Evolutionary conservation across 106 monocot species (phyloP), one percentile per base, ranked within the genome.

Genomic region (Dendrobium nobile): DNA sequence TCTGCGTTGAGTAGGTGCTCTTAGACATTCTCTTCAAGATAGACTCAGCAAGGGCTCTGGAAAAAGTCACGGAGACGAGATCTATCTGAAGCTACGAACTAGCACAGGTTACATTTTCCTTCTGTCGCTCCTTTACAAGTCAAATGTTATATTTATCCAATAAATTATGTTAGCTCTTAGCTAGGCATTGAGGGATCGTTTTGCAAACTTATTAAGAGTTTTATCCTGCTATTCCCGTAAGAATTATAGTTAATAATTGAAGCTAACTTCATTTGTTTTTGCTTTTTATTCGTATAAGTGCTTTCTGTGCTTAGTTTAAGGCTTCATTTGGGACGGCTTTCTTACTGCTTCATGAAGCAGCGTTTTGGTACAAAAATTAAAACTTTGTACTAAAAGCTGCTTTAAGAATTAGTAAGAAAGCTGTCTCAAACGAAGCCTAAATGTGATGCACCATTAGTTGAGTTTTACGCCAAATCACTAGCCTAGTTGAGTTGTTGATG

Each of bases 11-110:
- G 27, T 73, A 96, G 96, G 96, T 90, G 92, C 92, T 41, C 88
- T 96, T 41, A 90, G 96, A 70, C 93, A 92, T 83, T 96, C 96
- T 56, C 87, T 96, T 67, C 96, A 96, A 72, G 96, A 96, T 44
- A 89, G 96, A 84, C 85, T 96, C 41, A 94, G 94, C 79, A 96
- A 92, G 84, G 90, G 87, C 45, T 64, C 90, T 55, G 85, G 83
- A 22, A 93, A 56, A 80, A 72, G 89, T 70, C 84, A 86, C n/a
- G 47, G 73, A 18, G 93, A 96, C 82, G 96, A 96, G 77, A 96
- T 96, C 74, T 90, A 90, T 83, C 78, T 96, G 80, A 96, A 96
- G 81, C 83, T 96, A 18, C 87, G 90, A 2, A 92, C 92, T 67
- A 93, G 92, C 77, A 96, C 96, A 84, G 96, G 96, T 96, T 82